Percentiles rank a stretch among this genome's conserved stretches.
These are phyloP conservation scores for Camellia granthamiana DNA, from an alignment of 148 eudicot species.

Conservation along the genomic window DNA sequence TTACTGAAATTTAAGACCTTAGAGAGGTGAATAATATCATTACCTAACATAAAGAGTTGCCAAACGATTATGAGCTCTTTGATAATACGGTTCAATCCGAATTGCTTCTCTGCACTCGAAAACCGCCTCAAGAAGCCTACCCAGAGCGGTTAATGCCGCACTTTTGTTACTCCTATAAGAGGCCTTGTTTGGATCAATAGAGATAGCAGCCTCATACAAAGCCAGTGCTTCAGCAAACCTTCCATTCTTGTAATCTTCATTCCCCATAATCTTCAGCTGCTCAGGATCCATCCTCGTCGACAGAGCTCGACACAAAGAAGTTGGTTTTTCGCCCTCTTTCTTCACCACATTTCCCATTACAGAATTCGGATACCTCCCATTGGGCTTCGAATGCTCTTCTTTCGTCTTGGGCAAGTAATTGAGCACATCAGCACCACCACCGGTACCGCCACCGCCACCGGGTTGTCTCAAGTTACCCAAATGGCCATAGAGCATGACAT, in stretches of 20 bases:
- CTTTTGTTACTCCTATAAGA: conserved; percentile 89
- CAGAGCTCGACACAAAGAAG: conserved; percentile 70
- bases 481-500: conserved; percentile 63
- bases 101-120: conserved; percentile 95
- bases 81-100: conserved; percentile 68
- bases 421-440: conserved; percentile 18
- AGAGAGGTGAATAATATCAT: not conserved
- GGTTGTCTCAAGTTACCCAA: conserved; percentile 71
- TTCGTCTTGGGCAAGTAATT: conserved; percentile 17
- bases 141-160: conserved; percentile 85
- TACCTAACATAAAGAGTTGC: conserved; percentile 86
- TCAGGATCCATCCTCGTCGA: conserved; percentile 98
- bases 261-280: conserved; percentile 81
- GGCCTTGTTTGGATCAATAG: conserved; percentile 81
- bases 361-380: conserved; percentile 33
- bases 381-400: conserved; percentile 15
- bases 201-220: conserved; percentile 86
- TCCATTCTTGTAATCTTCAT: conserved; percentile 94
- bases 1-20: too few species aligned
- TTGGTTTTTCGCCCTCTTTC: conserved; percentile 32
- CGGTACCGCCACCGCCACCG: conserved; percentile 25
- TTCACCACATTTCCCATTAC: conserved; percentile 58
- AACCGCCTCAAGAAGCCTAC: conserved; percentile 87
- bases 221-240: conserved; percentile 84
- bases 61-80: conserved; percentile 90